Evolutionary conservation across 164 flowering plant genomes (phyloP).

Genomic region (Aristolochia californica): DNA sequence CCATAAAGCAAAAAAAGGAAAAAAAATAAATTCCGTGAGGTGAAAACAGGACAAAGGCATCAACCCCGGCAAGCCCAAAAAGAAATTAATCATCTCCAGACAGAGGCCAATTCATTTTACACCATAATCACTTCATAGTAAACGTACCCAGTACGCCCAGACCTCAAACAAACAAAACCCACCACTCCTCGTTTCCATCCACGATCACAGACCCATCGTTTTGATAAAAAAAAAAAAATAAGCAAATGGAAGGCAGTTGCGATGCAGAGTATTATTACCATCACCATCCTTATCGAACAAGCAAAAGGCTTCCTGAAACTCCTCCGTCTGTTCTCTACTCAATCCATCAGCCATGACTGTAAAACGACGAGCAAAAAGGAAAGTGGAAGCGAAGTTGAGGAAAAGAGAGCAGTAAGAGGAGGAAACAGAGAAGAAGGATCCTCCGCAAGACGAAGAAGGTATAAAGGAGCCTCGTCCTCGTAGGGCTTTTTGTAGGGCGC

Average conservation of each 20-base stretch:
- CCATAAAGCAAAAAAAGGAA: no score
- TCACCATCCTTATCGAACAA: slow-evolving; percentile 73
- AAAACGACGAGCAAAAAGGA: background rate
- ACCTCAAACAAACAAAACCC: background rate
- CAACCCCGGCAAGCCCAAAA: no score
- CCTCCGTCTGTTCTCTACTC: slow-evolving; percentile 46
- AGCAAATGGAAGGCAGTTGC: background rate
- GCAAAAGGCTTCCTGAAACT: slow-evolving; percentile 62
- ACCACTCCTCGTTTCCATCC: background rate
- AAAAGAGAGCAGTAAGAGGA: background rate
- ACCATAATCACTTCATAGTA: background rate
- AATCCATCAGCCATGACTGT: slow-evolving; percentile 37
- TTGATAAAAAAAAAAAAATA: background rate
- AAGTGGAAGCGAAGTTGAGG: background rate
- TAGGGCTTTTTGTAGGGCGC: slow-evolving; percentile 1
- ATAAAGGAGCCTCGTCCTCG: background rate
- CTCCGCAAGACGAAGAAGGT: no score
- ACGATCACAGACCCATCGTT: background rate
- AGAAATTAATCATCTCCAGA: no score
- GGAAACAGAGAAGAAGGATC: background rate
- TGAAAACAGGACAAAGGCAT: no score
- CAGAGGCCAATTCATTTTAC: no score
- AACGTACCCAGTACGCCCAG: background rate
- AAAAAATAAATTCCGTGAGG: no score
- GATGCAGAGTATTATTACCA: slow-evolving; percentile 25